Evolutionary conservation across 2,329 filamentous ascomycete species (phyloP).

Genomic region (Aspergillus sp.): DNA sequence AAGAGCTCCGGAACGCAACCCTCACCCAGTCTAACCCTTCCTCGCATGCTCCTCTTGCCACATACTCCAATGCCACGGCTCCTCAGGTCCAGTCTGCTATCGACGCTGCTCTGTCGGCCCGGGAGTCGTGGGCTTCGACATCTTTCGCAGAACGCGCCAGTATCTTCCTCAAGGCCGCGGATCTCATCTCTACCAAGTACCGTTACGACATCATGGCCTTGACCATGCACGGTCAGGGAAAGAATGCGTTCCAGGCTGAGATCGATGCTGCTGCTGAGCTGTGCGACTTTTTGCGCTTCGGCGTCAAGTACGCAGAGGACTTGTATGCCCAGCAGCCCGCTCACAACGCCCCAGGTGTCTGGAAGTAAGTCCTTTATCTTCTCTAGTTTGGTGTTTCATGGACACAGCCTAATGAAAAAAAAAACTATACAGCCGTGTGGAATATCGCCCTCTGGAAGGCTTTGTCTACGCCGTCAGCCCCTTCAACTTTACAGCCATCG

Average conservation of each 20-base stretch:
- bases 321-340: conserved; percentile 79
- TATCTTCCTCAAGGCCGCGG: conserved; percentile 91
- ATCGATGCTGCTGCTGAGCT: conserved; percentile 92
- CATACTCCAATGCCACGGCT: conserved; percentile 72
- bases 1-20: conserved; percentile 44
- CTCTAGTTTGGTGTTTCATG: too few species aligned
- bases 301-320: conserved; percentile 88
- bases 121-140: conserved; percentile 73
- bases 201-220: conserved; percentile 93
- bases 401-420: too few species aligned
- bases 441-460: conserved; percentile 83
- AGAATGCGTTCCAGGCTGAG: conserved; percentile 99
- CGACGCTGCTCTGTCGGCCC: conserved; percentile 74
- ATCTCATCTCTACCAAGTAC: conserved; percentile 85
- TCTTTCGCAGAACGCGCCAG: conserved; percentile 87
- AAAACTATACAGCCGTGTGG: conserved; percentile 47
- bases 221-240: conserved; percentile 93
- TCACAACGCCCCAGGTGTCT: conserved; percentile 74
- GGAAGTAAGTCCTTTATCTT: conserved; percentile 49
- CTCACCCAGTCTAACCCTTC: conserved; percentile 70
- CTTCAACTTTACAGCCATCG: conserved; percentile 97
- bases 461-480: conserved; percentile 92
- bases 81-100: conserved; percentile 73
- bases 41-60: conserved; percentile 70
- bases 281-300: conserved; percentile 83